phyloP scores from a whole-genome alignment of 2,329 filamentous ascomycete genomes.

The Cadophora luteo-olivacea region DNA sequence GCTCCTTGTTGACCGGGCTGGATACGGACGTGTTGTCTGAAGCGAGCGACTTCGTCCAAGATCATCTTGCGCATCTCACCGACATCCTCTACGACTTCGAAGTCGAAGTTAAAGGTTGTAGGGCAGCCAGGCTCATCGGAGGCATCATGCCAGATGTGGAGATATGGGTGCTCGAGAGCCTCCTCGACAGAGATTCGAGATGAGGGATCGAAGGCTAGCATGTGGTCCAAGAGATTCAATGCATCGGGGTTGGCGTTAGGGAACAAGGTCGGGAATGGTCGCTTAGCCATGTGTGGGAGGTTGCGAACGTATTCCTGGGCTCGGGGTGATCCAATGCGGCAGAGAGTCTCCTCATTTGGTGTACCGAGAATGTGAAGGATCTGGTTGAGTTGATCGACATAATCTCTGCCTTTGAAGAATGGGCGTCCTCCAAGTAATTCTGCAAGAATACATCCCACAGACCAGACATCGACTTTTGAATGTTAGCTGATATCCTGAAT shows the following conservation, averaged over 20 bases:
- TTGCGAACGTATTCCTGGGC: conserved; percentile 99
- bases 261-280: conserved; percentile 87
- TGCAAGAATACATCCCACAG: conserved; percentile 95
- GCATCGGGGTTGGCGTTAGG: conserved; percentile 95
- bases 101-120: conserved; percentile 96
- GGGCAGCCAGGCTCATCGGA: conserved; percentile 95
- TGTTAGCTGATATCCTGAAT: conserved; percentile 22
- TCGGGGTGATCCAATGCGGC: conserved; percentile 90
- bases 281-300: conserved; percentile 92
- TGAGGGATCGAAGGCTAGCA: conserved; percentile 96
- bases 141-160: conserved; percentile 95
- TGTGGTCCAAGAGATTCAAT: conserved; percentile 91
- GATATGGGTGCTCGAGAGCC: conserved; percentile 93
- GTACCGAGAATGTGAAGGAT: conserved; percentile 98
- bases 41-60: conserved; percentile 87
- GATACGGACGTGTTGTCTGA: conserved; percentile 64
- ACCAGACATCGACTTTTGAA: conserved; percentile 94
- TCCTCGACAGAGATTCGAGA: conserved; percentile 93
- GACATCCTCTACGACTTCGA: conserved; percentile 96
- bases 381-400: conserved; percentile 99
- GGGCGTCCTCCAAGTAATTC: conserved; percentile 94
- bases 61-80: conserved; percentile 97
- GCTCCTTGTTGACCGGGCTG: conserved; percentile 43
- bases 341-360: conserved; percentile 92
- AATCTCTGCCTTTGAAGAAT: conserved; percentile 99